Base-by-base conservation (phyloP, 2,329 filamentous ascomycete genomes). In the Fusarium sp. region DNA sequence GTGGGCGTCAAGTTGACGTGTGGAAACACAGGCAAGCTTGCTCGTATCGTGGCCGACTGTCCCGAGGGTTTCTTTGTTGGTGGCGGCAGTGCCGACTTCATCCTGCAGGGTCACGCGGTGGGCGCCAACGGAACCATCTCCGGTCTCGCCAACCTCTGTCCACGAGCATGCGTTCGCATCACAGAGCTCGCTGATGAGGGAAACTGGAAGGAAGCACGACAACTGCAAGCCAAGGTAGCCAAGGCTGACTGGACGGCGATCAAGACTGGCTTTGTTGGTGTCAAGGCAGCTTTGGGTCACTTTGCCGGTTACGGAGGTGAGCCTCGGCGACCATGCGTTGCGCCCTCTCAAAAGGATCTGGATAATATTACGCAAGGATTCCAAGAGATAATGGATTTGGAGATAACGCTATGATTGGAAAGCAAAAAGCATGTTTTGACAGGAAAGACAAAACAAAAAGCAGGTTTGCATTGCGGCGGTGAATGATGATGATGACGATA, bases 1-100 rank as follows among this genome's bases (percentile, higher is more conserved):
- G 84, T 88, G 45, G 89, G 89, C 42, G 87, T 87, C 74, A 91
- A 91, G 78, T 81, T 90, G 52, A 90, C 88, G 11, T 90, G 87
- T 70, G 89, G 88, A 16, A 90, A 90, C 77, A 90, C 88, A 43
- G 88, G 88, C 42, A 90, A 90, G 76, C 82, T 90, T 43, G 81
- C 82, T 23, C 78, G 79, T 77, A 82, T 83, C 72, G 87, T 77
- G 62, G 77, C 87, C 58, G 84, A 79, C 30, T 76, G 74, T 45
- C 76, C 75, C 2, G 69, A 71, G 31, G 73, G 74, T 13, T 75
- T 75, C 58, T 81, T 81, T 48, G 76, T 79, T 2, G 75, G 75
- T 41, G 80, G 77, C 21, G 80, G 80, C 53, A 82, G 80, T 62
- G 79, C 80, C 7, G 81, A 83, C 69, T 82, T 82, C 52, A 81